phyloP scores from a whole-genome alignment of 73 alveolate genomes.

The Paramecium primaurelia region DNA sequence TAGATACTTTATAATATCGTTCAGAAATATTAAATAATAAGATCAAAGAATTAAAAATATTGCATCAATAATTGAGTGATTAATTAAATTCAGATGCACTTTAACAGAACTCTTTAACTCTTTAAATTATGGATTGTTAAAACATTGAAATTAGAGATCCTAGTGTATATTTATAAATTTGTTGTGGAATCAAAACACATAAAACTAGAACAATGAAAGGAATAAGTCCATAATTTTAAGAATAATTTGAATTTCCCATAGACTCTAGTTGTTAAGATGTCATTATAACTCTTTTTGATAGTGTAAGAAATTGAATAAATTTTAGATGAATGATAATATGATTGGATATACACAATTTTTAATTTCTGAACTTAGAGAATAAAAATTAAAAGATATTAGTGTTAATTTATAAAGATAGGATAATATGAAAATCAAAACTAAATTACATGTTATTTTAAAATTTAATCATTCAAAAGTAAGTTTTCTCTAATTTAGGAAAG shows the following conservation, averaged over 20 bases:
- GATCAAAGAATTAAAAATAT: background rate
- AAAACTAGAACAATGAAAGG: background rate
- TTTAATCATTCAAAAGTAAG: constrained; percentile 12
- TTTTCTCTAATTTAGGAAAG: background rate
- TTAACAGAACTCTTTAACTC: background rate
- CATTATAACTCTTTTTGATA: background rate
- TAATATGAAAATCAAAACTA: constrained; percentile 11
- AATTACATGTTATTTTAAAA: background rate
- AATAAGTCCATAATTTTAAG: background rate
- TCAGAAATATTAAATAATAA: background rate
- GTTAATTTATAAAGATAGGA: background rate
- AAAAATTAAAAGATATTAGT: background rate
- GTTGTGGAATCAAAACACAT: background rate
- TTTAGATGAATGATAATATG: background rate
- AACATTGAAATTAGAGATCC: background rate
- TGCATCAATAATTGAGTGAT: constrained; percentile 14
- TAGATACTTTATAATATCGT: background rate
- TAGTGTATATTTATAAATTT: background rate
- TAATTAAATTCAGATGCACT: background rate
- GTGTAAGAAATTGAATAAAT: background rate
- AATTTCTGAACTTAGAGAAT: background rate
- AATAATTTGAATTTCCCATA: background rate
- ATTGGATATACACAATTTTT: constrained; percentile 18
- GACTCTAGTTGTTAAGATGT: background rate
- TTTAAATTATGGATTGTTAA: constrained; percentile 18